Evolutionary conservation across 2,329 filamentous ascomycete genomes (phyloP), one percentile per base, ranked within the genome.

Genomic region (Phyllosticta citrichinensis): DNA sequence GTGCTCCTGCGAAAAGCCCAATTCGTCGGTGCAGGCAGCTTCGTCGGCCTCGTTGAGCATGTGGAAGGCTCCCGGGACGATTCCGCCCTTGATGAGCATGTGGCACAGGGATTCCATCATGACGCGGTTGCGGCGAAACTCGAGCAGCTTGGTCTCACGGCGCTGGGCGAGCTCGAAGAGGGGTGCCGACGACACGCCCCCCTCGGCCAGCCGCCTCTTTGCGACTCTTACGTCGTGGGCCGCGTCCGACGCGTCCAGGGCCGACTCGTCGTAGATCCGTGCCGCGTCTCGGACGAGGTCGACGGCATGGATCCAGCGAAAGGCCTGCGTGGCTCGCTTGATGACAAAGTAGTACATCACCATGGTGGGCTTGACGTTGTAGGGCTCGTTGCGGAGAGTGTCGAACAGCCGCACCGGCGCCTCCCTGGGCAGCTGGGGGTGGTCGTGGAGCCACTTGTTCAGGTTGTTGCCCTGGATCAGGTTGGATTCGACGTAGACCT

Each of bases 401-500:
- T 80, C 62, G 77, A 82, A 88, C 20, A 91, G 69, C 5, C 75
- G 69, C 50, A 77, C 68, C 4, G 87, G 72, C n/a, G 81, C 75
- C 2, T 73, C 63, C 2, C 68, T 55, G 0, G 75, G 69, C 8
- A 85, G 68, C 61, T 70, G 63, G 27, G 65, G n/a, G 4, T n/a
- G 25, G 10, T 27, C 11, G 74, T 55, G 63, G 63, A 40, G 66
- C 71, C 55, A 72, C 73, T 61, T 73, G 77, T 52, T 22, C 47
- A 62, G 25, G 1, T 24, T 19, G 8, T 33, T 30, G 24, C 52
- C 55, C 17, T 54, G 58, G 61, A 64, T 17, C 27, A 50, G 68
- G 75, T 58, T 55, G 2, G 79, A 76, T 51, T 85, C 77, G 10
- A 88, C 75, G 66, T 84, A 87, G 0, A 86, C 80, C 81, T 87